These are phyloP conservation scores for Trametes sanguinea DNA, from an alignment of 768 basidiomycete species.

Conservation along the genomic window DNA sequence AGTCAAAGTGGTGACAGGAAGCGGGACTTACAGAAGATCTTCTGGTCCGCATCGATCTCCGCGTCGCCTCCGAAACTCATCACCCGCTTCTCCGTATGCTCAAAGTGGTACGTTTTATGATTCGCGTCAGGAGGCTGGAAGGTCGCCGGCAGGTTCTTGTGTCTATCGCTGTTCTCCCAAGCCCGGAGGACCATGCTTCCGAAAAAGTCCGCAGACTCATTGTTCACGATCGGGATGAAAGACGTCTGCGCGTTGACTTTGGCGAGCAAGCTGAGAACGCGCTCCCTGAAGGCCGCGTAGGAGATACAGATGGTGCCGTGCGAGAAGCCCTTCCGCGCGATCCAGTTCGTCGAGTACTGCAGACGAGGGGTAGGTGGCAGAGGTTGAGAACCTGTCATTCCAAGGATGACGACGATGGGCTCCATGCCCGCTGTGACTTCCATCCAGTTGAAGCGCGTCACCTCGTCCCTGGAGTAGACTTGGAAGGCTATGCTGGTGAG, in stretches of 20 bases:
- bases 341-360: slow-evolving; percentile 28
- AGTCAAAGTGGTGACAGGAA: neutral
- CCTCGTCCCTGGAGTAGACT: slow-evolving; percentile 25
- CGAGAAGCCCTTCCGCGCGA: slow-evolving; percentile 26
- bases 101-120: slow-evolving; percentile 29
- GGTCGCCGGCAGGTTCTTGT: slow-evolving; percentile 24
- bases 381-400: slow-evolving; percentile 26
- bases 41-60: slow-evolving; percentile 22
- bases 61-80: slow-evolving; percentile 27
- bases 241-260: slow-evolving; percentile 33
- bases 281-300: slow-evolving; percentile 30
- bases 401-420: slow-evolving; percentile 31
- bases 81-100: slow-evolving; percentile 30
- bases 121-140: slow-evolving; percentile 22
- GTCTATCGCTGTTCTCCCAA: slow-evolving; percentile 29
- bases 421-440: slow-evolving; percentile 20
- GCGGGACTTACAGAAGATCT: slow-evolving; percentile 22
- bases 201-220: slow-evolving; percentile 16
- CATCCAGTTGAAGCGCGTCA: slow-evolving; percentile 26
- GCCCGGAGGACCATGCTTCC: slow-evolving; percentile 25
- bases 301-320: slow-evolving; percentile 32
- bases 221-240: slow-evolving; percentile 24
- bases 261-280: slow-evolving; percentile 28
- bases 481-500: slow-evolving; percentile 29
- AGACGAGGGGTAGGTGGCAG: slow-evolving; percentile 20